A percentile compares a stretch with the other conserved stretches of the same genome.
These are phyloP conservation scores for Arabis alpina DNA, from an alignment of 345 rosid species.

Conservation along the genomic window DNA sequence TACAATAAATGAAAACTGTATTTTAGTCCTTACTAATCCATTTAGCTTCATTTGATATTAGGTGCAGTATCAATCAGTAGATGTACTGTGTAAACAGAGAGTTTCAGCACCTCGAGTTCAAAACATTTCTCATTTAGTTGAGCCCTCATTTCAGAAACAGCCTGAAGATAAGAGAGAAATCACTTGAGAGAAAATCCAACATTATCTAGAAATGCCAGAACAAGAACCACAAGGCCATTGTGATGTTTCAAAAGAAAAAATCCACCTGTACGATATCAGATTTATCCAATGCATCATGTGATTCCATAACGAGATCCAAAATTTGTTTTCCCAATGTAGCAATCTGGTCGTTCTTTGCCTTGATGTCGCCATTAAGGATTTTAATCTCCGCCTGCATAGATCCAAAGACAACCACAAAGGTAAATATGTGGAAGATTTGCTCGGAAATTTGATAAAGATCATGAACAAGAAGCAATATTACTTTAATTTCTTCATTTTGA, in stretches of 20 bases:
- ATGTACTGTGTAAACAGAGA: slow-evolving; percentile 27
- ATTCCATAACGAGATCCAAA: slow-evolving; percentile 60
- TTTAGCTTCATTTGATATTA: background rate
- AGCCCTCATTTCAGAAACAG: slow-evolving; percentile 69
- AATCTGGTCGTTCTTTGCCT: slow-evolving; percentile 74
- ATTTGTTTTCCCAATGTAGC: slow-evolving; percentile 79
- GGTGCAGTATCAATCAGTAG: slow-evolving; percentile 3
- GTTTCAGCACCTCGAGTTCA: slow-evolving; percentile 85
- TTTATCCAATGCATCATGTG: slow-evolving; percentile 63
- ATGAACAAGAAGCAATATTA: slow-evolving; percentile 35
- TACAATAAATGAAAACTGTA: slow-evolving; percentile 38
- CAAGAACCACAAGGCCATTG: slow-evolving; percentile 5
- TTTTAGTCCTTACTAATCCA: background rate
- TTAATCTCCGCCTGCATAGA: slow-evolving; percentile 66
- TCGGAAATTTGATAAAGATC: slow-evolving; percentile 29
- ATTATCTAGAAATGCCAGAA: background rate
- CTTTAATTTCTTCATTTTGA: slow-evolving; percentile 68
- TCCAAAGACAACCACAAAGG: slow-evolving; percentile 33
- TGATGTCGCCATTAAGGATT: slow-evolving; percentile 65
- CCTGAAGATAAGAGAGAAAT: slow-evolving; percentile 56
- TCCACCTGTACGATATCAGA: slow-evolving; percentile 69
- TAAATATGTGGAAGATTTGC: slow-evolving; percentile 27
- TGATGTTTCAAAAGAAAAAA: slow-evolving; percentile 33
- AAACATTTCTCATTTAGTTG: slow-evolving; percentile 93
- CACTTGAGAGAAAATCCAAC: slow-evolving; percentile 28